Base-by-base conservation (phyloP, 78 protist species). In the Isochrysis galbana region DNA sequence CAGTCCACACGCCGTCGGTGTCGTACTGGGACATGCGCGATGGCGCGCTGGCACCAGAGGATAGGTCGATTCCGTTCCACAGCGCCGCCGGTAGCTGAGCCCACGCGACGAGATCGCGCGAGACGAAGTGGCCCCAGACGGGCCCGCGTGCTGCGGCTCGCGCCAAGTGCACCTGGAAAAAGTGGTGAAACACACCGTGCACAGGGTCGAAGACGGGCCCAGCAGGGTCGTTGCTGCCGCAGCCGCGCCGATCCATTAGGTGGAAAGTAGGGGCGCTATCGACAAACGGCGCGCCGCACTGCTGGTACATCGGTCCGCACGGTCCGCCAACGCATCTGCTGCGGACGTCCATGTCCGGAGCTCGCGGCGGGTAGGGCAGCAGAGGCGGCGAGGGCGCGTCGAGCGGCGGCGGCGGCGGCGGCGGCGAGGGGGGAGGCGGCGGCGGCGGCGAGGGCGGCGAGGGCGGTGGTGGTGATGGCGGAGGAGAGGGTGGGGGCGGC, bases 161-260 rank as follows among this genome's bases (percentile, higher is more conserved):
- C 7, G 87, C 87, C 36, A 78, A 32, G 70, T 84, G 90, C 46
- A 19, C 29, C 90, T 84, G 90, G 69, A 17, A 84, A 46, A 84
- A 84, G 70, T 19, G 70, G 26, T 84, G 90, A 69, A 19, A 47
- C 46, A 84, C 70, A 46, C 90, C 90, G 42, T 84, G 90, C 70
- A 34, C 45, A 25, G 67, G 47, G 69, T 84, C 90, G 69, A 19
- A 84, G 44, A 84, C 55, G 10, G 90, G 90, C n/a, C 90, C 90
- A 69, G 45, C 47, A 7, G 90, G 90, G n/a, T 84, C 55, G 70
- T 84, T 78, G 38, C 5, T 34, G n/a, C 14, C 36, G 87, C 87
- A 78, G 82, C 82, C 82, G 47, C 14, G 46, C 22, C 2, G 44
- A 14, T 77, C 84, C 32, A 36, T 5, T 14, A 77, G 84, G 48